Evolutionary conservation across 164 flowering plant genomes (phyloP), one percentile per base, ranked within the genome.

Genomic region (Stephania cephalantha): DNA sequence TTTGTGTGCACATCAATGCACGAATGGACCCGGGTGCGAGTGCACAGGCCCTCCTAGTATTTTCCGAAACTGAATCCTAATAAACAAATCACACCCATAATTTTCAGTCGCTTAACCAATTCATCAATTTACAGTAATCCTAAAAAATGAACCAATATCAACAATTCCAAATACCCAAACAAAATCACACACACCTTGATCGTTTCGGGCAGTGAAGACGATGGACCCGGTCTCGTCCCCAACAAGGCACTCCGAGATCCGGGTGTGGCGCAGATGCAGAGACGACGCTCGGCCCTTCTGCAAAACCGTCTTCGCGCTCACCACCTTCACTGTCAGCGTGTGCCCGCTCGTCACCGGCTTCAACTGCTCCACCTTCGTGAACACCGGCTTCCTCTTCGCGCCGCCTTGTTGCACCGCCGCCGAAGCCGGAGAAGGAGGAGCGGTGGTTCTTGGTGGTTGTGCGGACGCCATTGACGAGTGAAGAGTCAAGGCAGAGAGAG

Each of bases 151-250:
- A 50, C 66, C 66, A 20, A 61, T 6, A 61, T 18, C 29, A 1
- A 5, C 85, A 85, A 31, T 20, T 61, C 25, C 25, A 61, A 25
- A 45, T 1, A 29, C 11, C n/a, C 22, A 53, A 48, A 72, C 25
- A 18, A 17, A 31, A 31, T 29, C 0, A 11, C 10, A 6, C 61
- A 29, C 79, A 86, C 90, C 90, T 83, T 88, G 91, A 2, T 88
- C 88, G 46, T 87, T 88, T 6, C 91, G 83, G 22, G 91, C 91
- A 9, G 90, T 88, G 82, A 88, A 88, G 71, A 84, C 65, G 20
- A 87, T 88, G 29, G 81, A 50, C 7, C 88, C 91, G 17, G 89
- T 88, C 68, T 87, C 90, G 20, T 88, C 91, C 6, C 91, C 91
- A 50, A 88, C 82, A 58, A 87, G 84, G 71, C 91, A 88, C 82